A percentile compares a stretch with the other conserved stretches of the same genome.
Conservation (phyloP, 2,329 filamentous ascomycete genomes). For the Torrubiella hemipterigena region DNA sequence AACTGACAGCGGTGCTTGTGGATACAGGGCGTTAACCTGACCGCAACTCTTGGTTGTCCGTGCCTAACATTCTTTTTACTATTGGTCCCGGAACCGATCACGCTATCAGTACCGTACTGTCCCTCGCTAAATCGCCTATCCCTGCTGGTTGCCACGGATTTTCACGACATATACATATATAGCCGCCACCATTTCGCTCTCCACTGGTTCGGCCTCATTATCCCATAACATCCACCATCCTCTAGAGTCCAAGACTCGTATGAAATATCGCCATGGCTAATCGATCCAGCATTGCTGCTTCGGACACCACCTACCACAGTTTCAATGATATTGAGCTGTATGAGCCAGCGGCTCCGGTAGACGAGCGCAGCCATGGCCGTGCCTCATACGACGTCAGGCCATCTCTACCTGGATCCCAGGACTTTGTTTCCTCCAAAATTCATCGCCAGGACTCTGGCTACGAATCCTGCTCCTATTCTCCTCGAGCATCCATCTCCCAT, state of each 20-base stretch:
- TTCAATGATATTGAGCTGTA: slow-evolving; percentile 37
- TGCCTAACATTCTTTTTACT: too few species aligned
- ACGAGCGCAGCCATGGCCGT: slow-evolving; percentile 5
- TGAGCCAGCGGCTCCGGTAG: slow-evolving; percentile 23
- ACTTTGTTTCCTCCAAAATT: slow-evolving; percentile 24
- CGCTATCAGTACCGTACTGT: too few species aligned
- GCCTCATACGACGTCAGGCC: slow-evolving; percentile 5
- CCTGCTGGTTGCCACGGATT: too few species aligned
- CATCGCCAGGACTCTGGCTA: slow-evolving; percentile 48
- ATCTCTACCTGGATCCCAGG: too few species aligned
- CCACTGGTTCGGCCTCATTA: too few species aligned
- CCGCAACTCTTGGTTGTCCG: too few species aligned
- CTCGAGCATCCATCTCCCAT: slow-evolving; percentile 24
- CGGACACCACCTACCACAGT: slow-evolving; percentile 42
- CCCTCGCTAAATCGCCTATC: too few species aligned
- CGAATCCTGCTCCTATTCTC: slow-evolving; percentile 31
- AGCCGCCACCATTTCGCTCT: too few species aligned
- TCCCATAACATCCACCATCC: background rate
- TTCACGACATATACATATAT: too few species aligned
- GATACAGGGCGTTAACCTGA: too few species aligned
- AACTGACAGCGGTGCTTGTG: too few species aligned
- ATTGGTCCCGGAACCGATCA: too few species aligned
- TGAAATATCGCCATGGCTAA: slow-evolving; percentile 15
- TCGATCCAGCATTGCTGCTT: slow-evolving; percentile 29
- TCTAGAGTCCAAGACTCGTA: background rate